Evolutionary conservation across 2,329 filamentous ascomycete species (phyloP), one percentile per base, ranked within the genome.

Genomic region (Didymella sp.): DNA sequence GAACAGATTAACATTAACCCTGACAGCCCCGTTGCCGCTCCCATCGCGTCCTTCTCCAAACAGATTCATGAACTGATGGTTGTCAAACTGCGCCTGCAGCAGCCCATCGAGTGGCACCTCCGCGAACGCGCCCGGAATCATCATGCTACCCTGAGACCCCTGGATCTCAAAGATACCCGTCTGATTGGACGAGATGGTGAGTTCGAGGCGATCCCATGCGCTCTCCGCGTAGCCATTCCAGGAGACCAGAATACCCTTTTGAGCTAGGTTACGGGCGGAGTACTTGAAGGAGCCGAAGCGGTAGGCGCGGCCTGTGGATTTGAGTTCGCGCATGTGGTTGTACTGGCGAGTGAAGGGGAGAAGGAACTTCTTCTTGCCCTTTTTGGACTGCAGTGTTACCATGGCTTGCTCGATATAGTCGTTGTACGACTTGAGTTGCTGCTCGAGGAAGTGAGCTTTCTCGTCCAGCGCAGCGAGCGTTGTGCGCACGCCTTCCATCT

Each of bases 381-480:
- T 97, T 77, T 97, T 96, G 79, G 91, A 96, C 77, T 98, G 95
- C 56, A 99, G 82, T 4, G 96, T 99, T 58, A 93, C 85, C 91
- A 99, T 97, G 45, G 95, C 94, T 76, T 96, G 93, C 79, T 99
- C 96, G 72, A 99, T 96, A 78, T 99, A 99, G 79, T 99, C 92
- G 74, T 99, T 96, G 79, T 99, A 99, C 63, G 89, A 95, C 82
- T 96, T 96, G 59, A 96, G 86, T 78, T 99, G 95, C 67, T 92
- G 90, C 73, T 99, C 95, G 9, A 99, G 85, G 78, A 96, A 99
- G 63, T 87, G 86, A 33, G 94, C 93, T 79, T 99, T 95, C 67
- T 92, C 87, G 76, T 91, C 88, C 59, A 96, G 79, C 63, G 92
- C 91, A 40, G 82, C 77, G 15, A 95, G 81, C 1, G 91, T 95